Percentiles rank a stretch among this genome's conserved stretches.
phyloP scores from a whole-genome alignment of 805 yeast genomes.

The Candida insectalens region DNA sequence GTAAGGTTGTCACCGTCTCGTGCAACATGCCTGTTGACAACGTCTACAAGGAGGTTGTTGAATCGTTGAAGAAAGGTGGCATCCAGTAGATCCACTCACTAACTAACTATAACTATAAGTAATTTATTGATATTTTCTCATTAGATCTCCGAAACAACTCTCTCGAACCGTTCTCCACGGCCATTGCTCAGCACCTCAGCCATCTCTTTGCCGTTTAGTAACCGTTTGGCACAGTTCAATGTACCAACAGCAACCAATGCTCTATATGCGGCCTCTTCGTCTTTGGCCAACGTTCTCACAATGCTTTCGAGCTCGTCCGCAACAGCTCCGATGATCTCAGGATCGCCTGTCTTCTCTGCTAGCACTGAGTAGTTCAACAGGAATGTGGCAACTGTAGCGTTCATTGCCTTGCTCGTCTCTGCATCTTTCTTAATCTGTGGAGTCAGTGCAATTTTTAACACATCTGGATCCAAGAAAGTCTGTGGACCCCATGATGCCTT shows the following conservation, averaged over 20 bases:
- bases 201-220: constrained; percentile 6
- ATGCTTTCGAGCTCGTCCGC: constrained; percentile 12
- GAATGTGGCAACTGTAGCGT: constrained; percentile 37
- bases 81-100: constrained; percentile 5
- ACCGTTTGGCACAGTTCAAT: constrained; percentile 21
- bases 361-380: constrained; percentile 38
- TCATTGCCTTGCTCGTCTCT: constrained; percentile 3
- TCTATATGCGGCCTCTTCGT: constrained; percentile 64
- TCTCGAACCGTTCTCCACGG: constrained; percentile 12
- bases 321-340: constrained; percentile 19
- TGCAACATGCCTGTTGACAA: constrained; percentile 77
- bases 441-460: constrained; percentile 28
- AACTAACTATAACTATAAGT: no score
- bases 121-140: neutral
- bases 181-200: constrained; percentile 5
- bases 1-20: constrained; percentile 64
- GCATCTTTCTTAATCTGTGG: constrained; percentile 12
- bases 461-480: constrained; percentile 31
- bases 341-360: constrained; percentile 20
- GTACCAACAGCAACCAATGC: constrained; percentile 56
- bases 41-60: constrained; percentile 62
- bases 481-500: constrained; percentile 38
- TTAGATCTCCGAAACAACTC: constrained; percentile 14
- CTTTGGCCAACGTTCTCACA: constrained; percentile 15
- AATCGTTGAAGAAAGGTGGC: constrained; percentile 44